Conservation (phyloP, 2,329 filamentous ascomycete species). For the Lasiodiplodia sp. region DNA sequence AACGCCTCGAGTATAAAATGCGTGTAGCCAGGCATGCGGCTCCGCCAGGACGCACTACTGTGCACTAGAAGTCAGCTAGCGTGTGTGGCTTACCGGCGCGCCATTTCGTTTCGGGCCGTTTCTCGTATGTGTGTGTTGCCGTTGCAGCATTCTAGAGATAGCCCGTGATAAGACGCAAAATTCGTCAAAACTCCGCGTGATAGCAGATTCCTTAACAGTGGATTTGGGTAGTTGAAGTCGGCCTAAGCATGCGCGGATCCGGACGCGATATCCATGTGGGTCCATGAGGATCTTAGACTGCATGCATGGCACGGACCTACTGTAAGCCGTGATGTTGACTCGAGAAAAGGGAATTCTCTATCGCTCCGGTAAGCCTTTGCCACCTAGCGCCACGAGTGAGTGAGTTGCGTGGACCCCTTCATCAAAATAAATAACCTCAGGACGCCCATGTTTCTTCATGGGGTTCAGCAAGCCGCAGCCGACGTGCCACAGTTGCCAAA, state of each 20-base stretch:
- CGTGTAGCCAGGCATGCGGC: background rate
- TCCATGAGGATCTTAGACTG: background rate
- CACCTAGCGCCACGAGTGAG: background rate
- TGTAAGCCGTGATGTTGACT: background rate
- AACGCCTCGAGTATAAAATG: background rate
- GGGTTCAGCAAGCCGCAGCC: background rate
- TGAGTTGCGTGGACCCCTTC: background rate
- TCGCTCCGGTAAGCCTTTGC: background rate
- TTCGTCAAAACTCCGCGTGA: too few relatives aligned
- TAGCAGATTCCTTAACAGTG: background rate
- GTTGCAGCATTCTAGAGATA: background rate
- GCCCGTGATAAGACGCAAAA: too few relatives aligned
- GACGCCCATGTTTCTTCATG: background rate
- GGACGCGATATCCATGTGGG: background rate
- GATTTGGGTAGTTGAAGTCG: background rate
- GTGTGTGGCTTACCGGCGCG: too few relatives aligned
- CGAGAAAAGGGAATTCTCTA: background rate
- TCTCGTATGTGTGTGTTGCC: background rate
- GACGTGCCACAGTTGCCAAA: background rate
- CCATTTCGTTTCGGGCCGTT: background rate
- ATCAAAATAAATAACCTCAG: background rate
- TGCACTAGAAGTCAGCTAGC: background rate
- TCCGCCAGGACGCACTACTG: too few relatives aligned
- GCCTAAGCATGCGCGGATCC: background rate
- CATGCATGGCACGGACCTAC: background rate